A percentile compares a stretch with the other conserved stretches of the same genome.
Evolutionary conservation across 495 filamentous ascomycete species (phyloP).

Genomic region (Neurospora sp.): DNA sequence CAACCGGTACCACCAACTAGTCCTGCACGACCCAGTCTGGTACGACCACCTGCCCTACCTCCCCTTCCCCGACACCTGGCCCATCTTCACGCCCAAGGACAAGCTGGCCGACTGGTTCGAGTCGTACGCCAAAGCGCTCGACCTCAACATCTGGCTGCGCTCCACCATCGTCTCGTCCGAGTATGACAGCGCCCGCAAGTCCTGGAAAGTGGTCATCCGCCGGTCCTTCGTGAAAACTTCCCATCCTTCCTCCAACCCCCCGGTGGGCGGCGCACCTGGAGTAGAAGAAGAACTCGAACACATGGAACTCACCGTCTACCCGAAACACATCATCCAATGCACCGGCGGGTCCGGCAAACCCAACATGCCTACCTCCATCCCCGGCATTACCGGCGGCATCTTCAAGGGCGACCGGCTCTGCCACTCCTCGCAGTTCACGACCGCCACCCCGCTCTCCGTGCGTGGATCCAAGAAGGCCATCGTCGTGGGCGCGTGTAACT

Average conservation of each 20-base stretch:
- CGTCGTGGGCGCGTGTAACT: conserved; percentile 74
- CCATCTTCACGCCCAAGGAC: conserved; percentile 67
- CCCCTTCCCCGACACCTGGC: conserved; percentile 58
- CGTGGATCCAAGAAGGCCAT: conserved; percentile 53
- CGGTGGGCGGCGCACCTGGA: not conserved
- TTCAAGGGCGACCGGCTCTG: conserved; percentile 54
- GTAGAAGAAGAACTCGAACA: not conserved
- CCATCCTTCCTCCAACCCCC: conserved; percentile 43
- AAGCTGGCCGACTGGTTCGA: conserved; percentile 75
- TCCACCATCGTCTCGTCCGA: conserved; percentile 40
- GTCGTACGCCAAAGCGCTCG: conserved; percentile 59
- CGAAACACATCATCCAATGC: conserved; percentile 55
- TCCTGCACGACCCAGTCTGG: conserved; percentile 70
- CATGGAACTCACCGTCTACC: not conserved
- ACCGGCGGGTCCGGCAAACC: conserved; percentile 68
- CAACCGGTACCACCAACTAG: conserved; percentile 50
- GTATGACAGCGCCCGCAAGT: conserved; percentile 43
- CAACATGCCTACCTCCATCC: conserved; percentile 48
- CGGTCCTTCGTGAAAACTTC: conserved; percentile 47
- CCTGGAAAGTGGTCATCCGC: conserved; percentile 53
- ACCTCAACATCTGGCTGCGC: conserved; percentile 66
- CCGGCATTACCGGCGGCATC: conserved; percentile 38
- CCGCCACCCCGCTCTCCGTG: conserved; percentile 29
- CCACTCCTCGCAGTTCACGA: conserved; percentile 62
- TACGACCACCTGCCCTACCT: conserved; percentile 70